Conservation (phyloP, 192 early-diverging fungal species). For the Neocallimastix lanati region DNA sequence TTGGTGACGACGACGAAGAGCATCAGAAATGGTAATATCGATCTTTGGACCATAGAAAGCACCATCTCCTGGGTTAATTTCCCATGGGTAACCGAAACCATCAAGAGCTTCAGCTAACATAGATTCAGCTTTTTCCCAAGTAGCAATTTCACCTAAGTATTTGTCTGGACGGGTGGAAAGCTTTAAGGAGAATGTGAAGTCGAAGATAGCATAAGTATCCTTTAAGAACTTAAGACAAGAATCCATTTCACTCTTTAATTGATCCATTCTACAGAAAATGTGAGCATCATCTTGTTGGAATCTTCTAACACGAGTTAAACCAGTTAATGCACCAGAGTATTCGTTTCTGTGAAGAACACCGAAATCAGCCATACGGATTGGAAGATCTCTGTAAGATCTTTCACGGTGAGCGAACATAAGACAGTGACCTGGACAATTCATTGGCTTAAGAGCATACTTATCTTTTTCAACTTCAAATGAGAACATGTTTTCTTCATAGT, state of each 20-base stretch:
- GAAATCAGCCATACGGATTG: conserved; percentile 89
- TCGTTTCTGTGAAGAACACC: conserved; percentile 89
- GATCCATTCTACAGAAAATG: conserved; percentile 83
- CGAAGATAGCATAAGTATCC: conserved; percentile 83
- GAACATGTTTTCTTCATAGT: conserved; percentile 98
- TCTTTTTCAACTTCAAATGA: conserved; percentile 88
- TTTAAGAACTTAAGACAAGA: conserved; percentile 71
- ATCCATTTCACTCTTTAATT: conserved; percentile 62
- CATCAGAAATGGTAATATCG: conserved; percentile 89
- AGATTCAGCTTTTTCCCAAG: conserved; percentile 85
- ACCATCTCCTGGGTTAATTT: conserved; percentile 83
- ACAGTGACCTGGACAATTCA: conserved; percentile 98
- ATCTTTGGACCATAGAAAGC: conserved; percentile 99
- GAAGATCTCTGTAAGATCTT: conserved; percentile 88
- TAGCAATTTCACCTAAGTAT: conserved; percentile 69
- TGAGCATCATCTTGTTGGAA: conserved; percentile 99
- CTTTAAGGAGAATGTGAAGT: conserved; percentile 75
- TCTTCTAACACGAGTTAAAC: conserved; percentile 88
- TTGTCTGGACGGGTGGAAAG: conserved; percentile 95
- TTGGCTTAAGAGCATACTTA: conserved; percentile 91
- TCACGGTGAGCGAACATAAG: conserved; percentile 86
- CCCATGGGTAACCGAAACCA: conserved; percentile 65
- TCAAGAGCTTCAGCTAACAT: conserved; percentile 59
- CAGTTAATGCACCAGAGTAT: conserved; percentile 79
- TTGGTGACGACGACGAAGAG: conserved; percentile 74